Evolutionary conservation across 2,329 filamentous ascomycete genomes (phyloP).

Genomic region (Nannizzia gypsea): DNA sequence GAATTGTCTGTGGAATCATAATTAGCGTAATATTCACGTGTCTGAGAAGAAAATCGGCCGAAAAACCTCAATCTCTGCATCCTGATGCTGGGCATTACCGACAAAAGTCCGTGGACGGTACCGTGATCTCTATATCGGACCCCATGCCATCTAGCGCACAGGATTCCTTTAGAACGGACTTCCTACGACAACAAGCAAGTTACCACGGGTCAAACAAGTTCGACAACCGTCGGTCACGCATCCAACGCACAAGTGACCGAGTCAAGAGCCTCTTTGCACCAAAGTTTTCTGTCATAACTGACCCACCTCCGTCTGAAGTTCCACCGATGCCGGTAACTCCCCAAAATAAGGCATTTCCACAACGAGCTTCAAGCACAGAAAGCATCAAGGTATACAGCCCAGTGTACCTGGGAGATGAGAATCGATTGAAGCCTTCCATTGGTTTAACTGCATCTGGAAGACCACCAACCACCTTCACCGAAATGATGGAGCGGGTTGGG

Average conservation of each 20-base stretch:
- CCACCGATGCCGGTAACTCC: constrained; percentile 22
- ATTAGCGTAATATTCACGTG: constrained; percentile 41
- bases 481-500: constrained; percentile 29
- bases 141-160: constrained; percentile 33
- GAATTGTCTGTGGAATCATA: constrained; percentile 37
- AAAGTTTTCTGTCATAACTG: constrained; percentile 17
- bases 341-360: constrained; percentile 16
- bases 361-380: constrained; percentile 30
- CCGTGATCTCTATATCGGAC: constrained; percentile 29
- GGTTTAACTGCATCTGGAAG: constrained; percentile 15
- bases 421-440: constrained; percentile 20
- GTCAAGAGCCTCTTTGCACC: constrained; percentile 28
- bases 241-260: constrained; percentile 26
- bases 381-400: constrained; percentile 39
- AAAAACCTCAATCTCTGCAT: background rate
- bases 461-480: constrained; percentile 28
- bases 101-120: constrained; percentile 24
- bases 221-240: constrained; percentile 17
- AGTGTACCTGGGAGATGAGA: constrained; percentile 16
- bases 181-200: constrained; percentile 27
- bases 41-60: constrained; percentile 22
- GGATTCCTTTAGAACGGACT: constrained; percentile 34
- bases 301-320: constrained; percentile 13
- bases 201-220: constrained; percentile 14
- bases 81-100: constrained; percentile 17